phyloP scores from a whole-genome alignment of 2,329 filamentous ascomycete genomes.

The Cytospora mali region DNA sequence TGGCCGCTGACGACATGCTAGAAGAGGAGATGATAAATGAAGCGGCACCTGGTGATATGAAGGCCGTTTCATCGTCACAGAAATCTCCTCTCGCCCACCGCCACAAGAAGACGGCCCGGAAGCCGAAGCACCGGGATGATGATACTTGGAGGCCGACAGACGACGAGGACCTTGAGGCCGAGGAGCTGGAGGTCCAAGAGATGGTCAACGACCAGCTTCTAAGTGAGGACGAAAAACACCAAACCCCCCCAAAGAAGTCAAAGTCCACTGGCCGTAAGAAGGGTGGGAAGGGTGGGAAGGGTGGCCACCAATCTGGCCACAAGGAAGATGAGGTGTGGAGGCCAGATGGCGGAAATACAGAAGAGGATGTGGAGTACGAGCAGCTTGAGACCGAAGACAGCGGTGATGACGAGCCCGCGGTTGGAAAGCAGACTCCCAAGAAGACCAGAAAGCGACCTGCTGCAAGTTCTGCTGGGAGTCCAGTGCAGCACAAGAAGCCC shows the following conservation, averaged over 20 bases:
- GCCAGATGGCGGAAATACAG: conserved; percentile 3
- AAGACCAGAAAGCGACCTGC: conserved; percentile 24
- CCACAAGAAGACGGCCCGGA: conserved; percentile 2
- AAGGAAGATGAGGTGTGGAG: conserved; percentile 22
- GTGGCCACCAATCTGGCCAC: not conserved
- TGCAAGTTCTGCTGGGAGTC: conserved; percentile 21
- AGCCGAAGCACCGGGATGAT: conserved; percentile 17
- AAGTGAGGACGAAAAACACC: conserved; percentile 1
- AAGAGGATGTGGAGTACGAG: conserved; percentile 15
- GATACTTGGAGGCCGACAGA: conserved; percentile 27
- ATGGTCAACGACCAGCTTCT: conserved; percentile 25
- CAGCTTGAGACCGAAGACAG: conserved; percentile 8
- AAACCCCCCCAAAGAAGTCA: not conserved
- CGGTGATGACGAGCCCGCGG: conserved; percentile 4
- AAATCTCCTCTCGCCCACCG: conserved; percentile 6
- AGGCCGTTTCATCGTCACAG: not conserved
- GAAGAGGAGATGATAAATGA: conserved; percentile 16
- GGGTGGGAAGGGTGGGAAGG: too few relatives aligned
- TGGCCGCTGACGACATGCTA: conserved; percentile 17
- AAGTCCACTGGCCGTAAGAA: conserved; percentile 13
- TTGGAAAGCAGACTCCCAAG: conserved; percentile 8
- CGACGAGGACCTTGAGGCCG: conserved; percentile 20
- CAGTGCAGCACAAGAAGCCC: conserved; percentile 19
- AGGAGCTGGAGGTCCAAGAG: conserved; percentile 27
- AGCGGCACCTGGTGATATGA: not conserved